Percentiles rank a stretch among this genome's conserved stretches.
phyloP scores from a whole-genome alignment of 2,329 filamentous ascomycete species.

The Talaromyces pinophilus region DNA sequence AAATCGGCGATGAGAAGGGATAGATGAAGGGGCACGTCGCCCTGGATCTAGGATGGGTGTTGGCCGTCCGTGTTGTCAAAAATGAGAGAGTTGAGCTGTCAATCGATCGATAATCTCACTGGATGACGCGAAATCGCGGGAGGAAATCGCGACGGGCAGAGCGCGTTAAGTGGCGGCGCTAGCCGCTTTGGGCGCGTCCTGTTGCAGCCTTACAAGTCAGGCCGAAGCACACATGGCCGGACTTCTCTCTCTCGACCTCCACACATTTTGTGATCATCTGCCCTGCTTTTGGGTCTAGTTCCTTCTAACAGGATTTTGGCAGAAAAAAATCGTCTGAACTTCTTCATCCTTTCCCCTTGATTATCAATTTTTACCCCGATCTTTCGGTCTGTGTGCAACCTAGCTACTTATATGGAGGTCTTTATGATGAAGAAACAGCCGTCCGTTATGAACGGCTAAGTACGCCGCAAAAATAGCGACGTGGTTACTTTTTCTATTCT shows the following conservation, averaged over 20 bases:
- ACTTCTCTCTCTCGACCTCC: too few relatives aligned
- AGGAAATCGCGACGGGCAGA: slow-evolving; percentile 11
- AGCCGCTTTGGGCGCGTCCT: not conserved
- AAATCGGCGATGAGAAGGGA: not conserved
- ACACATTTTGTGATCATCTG: not conserved
- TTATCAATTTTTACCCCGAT: not conserved
- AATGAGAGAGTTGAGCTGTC: slow-evolving; percentile 8
- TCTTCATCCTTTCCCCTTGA: not conserved
- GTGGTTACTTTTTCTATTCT: not conserved
- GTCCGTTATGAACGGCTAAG: not conserved
- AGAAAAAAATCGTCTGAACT: too few relatives aligned
- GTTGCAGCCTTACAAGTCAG: not conserved
- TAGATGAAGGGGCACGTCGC: not conserved
- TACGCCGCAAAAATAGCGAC: not conserved
- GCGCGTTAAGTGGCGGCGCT: slow-evolving; percentile 10
- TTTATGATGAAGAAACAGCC: not conserved
- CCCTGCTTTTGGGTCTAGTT: not conserved
- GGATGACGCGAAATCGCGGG: slow-evolving; percentile 16
- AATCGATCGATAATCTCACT: not conserved
- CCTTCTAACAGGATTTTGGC: not conserved
- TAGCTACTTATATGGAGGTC: not conserved
- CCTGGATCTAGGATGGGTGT: not conserved
- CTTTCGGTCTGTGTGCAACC: not conserved
- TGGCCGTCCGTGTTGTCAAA: not conserved
- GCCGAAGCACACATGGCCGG: not conserved